Percentiles rank a stretch among this genome's conserved stretches.
Conservation (phyloP, 2,329 filamentous ascomycete genomes). For the Colletotrichum siamense region DNA sequence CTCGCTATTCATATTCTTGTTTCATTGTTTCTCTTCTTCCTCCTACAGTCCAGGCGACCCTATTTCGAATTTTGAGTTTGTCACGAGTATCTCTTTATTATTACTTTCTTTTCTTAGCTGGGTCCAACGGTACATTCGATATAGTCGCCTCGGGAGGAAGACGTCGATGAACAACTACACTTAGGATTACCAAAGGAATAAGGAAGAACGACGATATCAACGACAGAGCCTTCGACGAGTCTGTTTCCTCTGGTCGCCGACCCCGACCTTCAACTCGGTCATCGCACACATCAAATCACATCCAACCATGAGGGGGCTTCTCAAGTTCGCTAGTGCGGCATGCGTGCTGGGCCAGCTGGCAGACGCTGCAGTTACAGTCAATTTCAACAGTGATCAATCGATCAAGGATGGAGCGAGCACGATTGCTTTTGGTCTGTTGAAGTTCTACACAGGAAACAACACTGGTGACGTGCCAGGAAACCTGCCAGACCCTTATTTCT, state of each 20-base stretch:
- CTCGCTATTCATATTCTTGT: not conserved
- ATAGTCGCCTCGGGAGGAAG: not conserved
- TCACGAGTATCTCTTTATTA: not conserved
- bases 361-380: not conserved
- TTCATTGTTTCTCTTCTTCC: not conserved
- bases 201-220: not conserved
- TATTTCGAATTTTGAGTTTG: not conserved
- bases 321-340: slow-evolving; percentile 9
- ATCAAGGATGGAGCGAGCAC: slow-evolving; percentile 45
- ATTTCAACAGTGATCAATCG: slow-evolving; percentile 16
- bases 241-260: not conserved
- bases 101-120: not conserved
- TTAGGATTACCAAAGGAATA: not conserved
- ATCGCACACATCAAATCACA: not conserved
- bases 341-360: slow-evolving; percentile 12
- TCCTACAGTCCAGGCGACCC: slow-evolving; percentile 7
- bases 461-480: slow-evolving; percentile 64
- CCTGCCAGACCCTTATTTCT: slow-evolving; percentile 68
- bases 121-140: not conserved
- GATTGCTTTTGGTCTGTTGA: slow-evolving; percentile 41
- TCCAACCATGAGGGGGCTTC: not conserved
- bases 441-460: slow-evolving; percentile 57
- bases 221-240: not conserved
- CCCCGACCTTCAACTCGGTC: not conserved
- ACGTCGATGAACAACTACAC: not conserved